Percentiles rank a stretch among this genome's conserved stretches.
phyloP scores from a whole-genome alignment of 169 alveolate species.

The Prorocentrum cordatum region DNA sequence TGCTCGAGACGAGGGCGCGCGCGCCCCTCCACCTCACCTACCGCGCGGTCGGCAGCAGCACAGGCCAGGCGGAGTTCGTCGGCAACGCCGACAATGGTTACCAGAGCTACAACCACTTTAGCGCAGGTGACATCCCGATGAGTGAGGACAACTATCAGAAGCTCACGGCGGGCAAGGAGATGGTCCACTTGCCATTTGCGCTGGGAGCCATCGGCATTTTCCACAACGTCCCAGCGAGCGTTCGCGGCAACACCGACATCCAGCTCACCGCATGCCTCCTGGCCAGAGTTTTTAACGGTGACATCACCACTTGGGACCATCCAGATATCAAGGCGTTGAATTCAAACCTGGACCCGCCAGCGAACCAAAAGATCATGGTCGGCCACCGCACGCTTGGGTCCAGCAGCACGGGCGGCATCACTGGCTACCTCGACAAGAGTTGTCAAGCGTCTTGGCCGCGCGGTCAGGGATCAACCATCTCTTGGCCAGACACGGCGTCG shows the following conservation, averaged over 20 bases:
- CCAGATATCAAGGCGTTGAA: slow-evolving; percentile 12
- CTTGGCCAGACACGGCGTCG: neutral
- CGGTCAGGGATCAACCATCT: neutral
- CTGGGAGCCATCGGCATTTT: slow-evolving; percentile 45
- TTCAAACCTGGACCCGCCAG: no score
- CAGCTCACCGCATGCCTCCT: slow-evolving; percentile 22
- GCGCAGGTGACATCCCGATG: slow-evolving; percentile 67
- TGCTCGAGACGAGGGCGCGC: slow-evolving; percentile 21
- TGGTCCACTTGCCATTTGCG: slow-evolving; percentile 50
- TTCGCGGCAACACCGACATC: neutral
- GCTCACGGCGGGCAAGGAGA: neutral
- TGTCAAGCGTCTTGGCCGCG: neutral
- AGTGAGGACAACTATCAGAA: neutral
- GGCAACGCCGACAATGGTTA: neutral
- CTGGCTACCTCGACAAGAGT: slow-evolving; percentile 39
- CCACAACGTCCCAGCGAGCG: slow-evolving; percentile 35
- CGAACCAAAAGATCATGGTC: neutral
- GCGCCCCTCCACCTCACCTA: slow-evolving; percentile 36
- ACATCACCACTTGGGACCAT: slow-evolving; percentile 16
- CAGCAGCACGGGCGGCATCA: slow-evolving; percentile 58
- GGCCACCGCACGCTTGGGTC: slow-evolving; percentile 40
- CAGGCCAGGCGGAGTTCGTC: slow-evolving; percentile 55
- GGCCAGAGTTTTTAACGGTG: slow-evolving; percentile 38
- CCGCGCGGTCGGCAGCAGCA: slow-evolving; percentile 61
- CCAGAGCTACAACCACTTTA: slow-evolving; percentile 33